Evolutionary conservation across 768 basidiomycete genomes (phyloP).

Genomic region (Collybia sp.): DNA sequence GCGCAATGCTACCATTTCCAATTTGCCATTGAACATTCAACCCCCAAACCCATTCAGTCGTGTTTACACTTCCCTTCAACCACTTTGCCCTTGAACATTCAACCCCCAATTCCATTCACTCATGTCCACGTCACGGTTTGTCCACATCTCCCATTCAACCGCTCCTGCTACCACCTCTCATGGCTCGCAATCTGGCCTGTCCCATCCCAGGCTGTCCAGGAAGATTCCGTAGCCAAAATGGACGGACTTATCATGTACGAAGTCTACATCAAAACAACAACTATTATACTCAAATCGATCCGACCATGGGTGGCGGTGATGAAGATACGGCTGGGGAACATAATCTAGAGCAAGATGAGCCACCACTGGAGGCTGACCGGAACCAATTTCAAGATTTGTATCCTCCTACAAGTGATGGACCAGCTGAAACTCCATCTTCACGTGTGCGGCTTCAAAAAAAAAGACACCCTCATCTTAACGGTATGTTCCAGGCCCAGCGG

Average conservation of each 20-base stretch:
- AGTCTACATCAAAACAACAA: background rate
- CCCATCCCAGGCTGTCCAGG: background rate
- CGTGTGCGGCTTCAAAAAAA: no score
- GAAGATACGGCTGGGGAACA: background rate
- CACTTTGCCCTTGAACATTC: background rate
- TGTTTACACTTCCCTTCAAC: background rate
- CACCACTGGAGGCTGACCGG: background rate
- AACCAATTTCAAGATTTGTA: background rate
- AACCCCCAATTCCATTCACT: background rate
- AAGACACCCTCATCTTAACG: background rate
- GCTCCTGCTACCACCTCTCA: no score
- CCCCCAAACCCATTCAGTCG: background rate
- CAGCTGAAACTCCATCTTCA: background rate
- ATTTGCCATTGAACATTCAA: background rate
- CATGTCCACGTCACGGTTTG: no score
- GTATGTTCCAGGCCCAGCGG: background rate
- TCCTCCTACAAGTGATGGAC: background rate
- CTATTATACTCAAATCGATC: background rate
- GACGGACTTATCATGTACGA: background rate
- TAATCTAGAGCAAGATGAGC: background rate
- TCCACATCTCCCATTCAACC: no score
- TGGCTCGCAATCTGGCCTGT: background rate
- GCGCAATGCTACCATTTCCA: no score
- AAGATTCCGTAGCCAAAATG: background rate
- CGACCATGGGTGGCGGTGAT: background rate